Conservation (phyloP, 176 grass and related monocot species). For the Paspalum vaginatum region DNA sequence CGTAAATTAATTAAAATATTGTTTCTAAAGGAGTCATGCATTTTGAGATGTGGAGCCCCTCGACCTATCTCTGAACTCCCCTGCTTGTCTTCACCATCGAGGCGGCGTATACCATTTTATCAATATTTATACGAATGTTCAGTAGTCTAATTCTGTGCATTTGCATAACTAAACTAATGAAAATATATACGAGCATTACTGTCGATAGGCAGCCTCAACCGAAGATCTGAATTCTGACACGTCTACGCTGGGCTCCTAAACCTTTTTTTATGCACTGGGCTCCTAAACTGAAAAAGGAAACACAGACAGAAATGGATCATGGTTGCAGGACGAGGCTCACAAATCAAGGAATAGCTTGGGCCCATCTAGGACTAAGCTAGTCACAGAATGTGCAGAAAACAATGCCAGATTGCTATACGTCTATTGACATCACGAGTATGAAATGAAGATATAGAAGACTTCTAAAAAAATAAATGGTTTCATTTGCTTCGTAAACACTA, state of each 20-base stretch:
- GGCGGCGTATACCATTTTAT: too few species aligned
- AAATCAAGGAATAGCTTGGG: neutral
- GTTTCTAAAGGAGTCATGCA: too few species aligned
- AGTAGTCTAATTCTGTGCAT: too few species aligned
- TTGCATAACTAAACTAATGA: too few species aligned
- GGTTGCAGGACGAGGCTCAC: neutral
- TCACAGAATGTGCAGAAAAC: constrained; percentile 38
- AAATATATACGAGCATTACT: neutral
- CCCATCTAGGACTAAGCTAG: neutral
- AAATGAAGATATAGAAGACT: neutral
- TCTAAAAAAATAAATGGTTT: too few species aligned
- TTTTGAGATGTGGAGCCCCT: too few species aligned
- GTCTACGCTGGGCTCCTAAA: neutral
- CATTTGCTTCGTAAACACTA: neutral
- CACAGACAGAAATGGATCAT: neutral
- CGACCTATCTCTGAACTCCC: too few species aligned
- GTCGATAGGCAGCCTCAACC: neutral
- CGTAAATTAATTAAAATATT: too few species aligned
- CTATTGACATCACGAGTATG: neutral
- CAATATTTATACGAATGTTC: too few species aligned
- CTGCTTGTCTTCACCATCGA: too few species aligned
- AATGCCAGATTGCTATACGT: neutral
- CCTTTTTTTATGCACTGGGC: too few species aligned
- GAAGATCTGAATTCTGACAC: neutral
- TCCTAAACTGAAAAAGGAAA: neutral